phyloP scores from a whole-genome alignment of 2,329 filamentous ascomycete genomes.

The Scedosporium aurantiacum region DNA sequence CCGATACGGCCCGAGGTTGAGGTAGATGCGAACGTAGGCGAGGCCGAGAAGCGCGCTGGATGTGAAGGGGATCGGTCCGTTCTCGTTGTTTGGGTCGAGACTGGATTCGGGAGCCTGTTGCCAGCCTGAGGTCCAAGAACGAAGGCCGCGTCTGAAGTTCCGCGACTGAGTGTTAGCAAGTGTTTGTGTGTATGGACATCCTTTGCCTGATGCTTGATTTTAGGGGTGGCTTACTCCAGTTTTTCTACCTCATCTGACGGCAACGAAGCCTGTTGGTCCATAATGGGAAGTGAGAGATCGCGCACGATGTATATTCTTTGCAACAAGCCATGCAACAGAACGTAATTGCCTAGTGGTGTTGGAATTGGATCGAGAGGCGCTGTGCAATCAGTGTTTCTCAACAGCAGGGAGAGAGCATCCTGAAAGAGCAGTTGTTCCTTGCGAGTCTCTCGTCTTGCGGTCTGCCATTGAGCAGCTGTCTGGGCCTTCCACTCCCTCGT shows the following conservation, averaged over 20 bases:
- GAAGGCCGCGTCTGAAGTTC: slow-evolving; percentile 20
- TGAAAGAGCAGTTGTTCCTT: slow-evolving; percentile 25
- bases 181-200: not conserved
- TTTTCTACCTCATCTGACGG: slow-evolving; percentile 24
- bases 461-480: slow-evolving; percentile 18
- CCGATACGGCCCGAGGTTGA: slow-evolving; percentile 31
- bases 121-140: slow-evolving; percentile 27
- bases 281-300: slow-evolving; percentile 23
- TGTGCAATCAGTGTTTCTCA: slow-evolving; percentile 17
- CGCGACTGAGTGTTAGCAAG: not conserved
- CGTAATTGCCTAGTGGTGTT: slow-evolving; percentile 25
- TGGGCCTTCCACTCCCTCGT: slow-evolving; percentile 26
- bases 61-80: slow-evolving; percentile 29
- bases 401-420: slow-evolving; percentile 21
- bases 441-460: slow-evolving; percentile 15
- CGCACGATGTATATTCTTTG: slow-evolving; percentile 27
- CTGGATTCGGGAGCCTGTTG: slow-evolving; percentile 26
- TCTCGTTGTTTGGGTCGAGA: slow-evolving; percentile 28
- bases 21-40: slow-evolving; percentile 33
- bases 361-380: slow-evolving; percentile 22
- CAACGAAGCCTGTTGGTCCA: slow-evolving; percentile 19
- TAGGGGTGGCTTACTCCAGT: slow-evolving; percentile 17
- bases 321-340: slow-evolving; percentile 24
- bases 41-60: slow-evolving; percentile 33
- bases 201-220: not conserved